Base-by-base conservation (phyloP, 2,329 filamentous ascomycete species). In the Thielaviopsis cerberus region DNA sequence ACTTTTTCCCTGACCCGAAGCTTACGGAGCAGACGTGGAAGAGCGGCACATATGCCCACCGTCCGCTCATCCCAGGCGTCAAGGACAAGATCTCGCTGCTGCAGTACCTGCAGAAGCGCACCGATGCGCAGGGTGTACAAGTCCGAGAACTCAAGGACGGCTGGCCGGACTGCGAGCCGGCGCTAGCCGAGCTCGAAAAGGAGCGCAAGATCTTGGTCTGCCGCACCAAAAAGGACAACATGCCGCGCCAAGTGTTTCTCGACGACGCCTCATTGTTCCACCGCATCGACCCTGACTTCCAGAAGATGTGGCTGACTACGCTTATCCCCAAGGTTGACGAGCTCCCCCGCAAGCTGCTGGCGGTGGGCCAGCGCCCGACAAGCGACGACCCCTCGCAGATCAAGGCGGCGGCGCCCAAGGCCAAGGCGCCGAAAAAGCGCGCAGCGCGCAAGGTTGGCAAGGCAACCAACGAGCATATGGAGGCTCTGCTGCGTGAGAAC, bases 101-200 rank as follows among this genome's bases (percentile, higher is more conserved):
- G 57, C 80, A 79, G 58, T 85, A 88, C 67, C 79, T 98, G 30
- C 89, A 95, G 71, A 76, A 78, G 57, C 89, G 90, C 70, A 81
- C 80, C 56, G 89, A 89, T 60, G 86, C 88, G 1, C 82, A 85
- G 63, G 88, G 88, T 13, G 80, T 97, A 57, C 78, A 77, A 41
- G 88, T 97, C 62, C 89, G 88, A 69, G 89, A 96, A 65, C 78
- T 98, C 62, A 94, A 95, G 71, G 92, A 98, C 68, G 92, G 92
- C 62, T 98, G 92, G 92, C 82, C 85, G 24, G 83, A 85, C 65
- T 94, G 88, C 66, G 82, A 90, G 61, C 79, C 84, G 22, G 79
- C 85, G 10, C 85, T 98, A 67, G 79, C 85, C 62, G 76, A 80
- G 64, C 77, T 98, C 55, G 91, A 96, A 73, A 72, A 71, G 48